These are phyloP conservation scores for Amanita pallidorosea DNA, from an alignment of 768 basidiomycete genomes.

Conservation along the genomic window DNA sequence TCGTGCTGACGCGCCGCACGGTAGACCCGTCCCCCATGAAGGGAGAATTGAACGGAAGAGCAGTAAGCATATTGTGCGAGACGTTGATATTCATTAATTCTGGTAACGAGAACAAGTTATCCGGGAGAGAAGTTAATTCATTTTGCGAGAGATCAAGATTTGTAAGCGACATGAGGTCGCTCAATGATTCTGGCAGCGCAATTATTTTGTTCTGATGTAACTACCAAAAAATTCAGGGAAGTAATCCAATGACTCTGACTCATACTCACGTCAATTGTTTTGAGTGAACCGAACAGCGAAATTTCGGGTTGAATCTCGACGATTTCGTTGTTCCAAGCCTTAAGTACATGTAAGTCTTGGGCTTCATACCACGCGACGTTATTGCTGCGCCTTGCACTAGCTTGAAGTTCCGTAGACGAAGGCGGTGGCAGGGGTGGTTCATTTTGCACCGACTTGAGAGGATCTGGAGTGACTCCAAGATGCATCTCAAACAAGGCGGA, in stretches of 20 bases:
- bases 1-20: conserved; percentile 23
- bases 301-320: conserved; percentile 74
- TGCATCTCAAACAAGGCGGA: conserved; percentile 75
- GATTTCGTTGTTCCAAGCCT: conserved; percentile 76
- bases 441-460: conserved; percentile 51
- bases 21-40: conserved; percentile 26
- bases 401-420: conserved; percentile 17
- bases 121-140: conserved; percentile 48
- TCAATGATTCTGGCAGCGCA: conserved; percentile 52
- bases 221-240: conserved; percentile 24
- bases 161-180: conserved; percentile 57
- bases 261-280: conserved; percentile 60
- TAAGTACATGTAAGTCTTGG: conserved; percentile 65
- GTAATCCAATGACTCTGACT: neutral
- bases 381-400: conserved; percentile 26
- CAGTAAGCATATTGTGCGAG: conserved; percentile 55
- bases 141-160: conserved; percentile 71
- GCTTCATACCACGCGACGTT: conserved; percentile 73
- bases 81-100: conserved; percentile 55
- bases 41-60: conserved; percentile 52
- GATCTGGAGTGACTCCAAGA: conserved; percentile 61
- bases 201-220: conserved; percentile 65
- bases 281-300: conserved; percentile 74
- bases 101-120: conserved; percentile 58
- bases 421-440: conserved; percentile 40